Base-by-base conservation (phyloP, 805 yeast species). In the Candida khao-thaluensis region DNA sequence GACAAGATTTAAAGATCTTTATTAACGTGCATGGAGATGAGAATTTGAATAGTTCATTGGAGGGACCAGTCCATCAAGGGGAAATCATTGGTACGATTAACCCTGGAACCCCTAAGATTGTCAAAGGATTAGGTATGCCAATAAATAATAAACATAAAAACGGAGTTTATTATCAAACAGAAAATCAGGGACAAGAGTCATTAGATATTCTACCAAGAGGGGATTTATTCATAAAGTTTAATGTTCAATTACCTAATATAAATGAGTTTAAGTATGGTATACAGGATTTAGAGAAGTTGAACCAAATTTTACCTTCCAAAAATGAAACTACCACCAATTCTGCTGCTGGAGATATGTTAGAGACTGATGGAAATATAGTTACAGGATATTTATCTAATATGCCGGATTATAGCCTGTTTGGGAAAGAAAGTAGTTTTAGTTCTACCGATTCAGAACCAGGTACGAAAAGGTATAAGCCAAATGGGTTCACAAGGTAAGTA, bases 41-140 rank as follows among this genome's bases (percentile, higher is more conserved):
- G 28, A 15, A 3, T 17, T 21, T 43, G n/a, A 44, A 44, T 20
- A 22, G 30, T n/a, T 51, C 25, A 50, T 48, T 50, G 37, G 42
- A 54, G 30, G 39, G 35, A 12, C 33, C 48, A 2, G 40, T 58
- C 33, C 43, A 52, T 66, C 20, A 66, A 59, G 62, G 72, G 59
- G 49, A 68, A 59, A 38, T 78, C 1, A 77, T 82, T 11, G 87
- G 83, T 26, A 60, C 81, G 5, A 64, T 77, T 14, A 60, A 65
- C 18, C 74, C 78, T 3, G 74, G 72, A 12, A 56, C 67, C 5
- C 61, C 77, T 10, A 79, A 77, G 46, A 54, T 71, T 14, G 62
- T 77, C 3, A 63, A 64, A 40, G 75, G 74, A 1, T 56, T 63
- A 34, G 90, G 90, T 5, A 81, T 82, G 87, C 89, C 90, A 10